Evolutionary conservation across 164 flowering plant species (phyloP).

Genomic region (Piper longum): DNA sequence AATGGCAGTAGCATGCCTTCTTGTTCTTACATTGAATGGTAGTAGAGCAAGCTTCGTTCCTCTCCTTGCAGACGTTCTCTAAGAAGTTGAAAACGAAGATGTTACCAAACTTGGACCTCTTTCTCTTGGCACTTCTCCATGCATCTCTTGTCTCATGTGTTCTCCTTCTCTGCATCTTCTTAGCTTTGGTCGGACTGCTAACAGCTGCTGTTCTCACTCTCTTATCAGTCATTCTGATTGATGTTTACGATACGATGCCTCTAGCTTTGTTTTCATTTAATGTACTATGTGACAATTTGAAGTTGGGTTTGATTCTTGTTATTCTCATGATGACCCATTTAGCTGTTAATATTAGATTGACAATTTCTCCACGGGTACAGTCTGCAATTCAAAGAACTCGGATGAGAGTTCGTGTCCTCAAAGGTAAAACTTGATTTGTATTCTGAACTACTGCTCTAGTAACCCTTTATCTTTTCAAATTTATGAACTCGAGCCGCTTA

Average conservation of each 20-base stretch:
- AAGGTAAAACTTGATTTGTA: not conserved
- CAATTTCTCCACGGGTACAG: not conserved
- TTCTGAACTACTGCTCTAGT: not conserved
- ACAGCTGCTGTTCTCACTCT: constrained; percentile 14
- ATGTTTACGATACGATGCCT: constrained; percentile 4
- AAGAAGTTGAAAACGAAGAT: constrained; percentile 2
- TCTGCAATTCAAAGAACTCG: not conserved
- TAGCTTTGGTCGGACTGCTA: constrained; percentile 12
- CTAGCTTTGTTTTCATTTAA: constrained; percentile 2
- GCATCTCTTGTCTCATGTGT: constrained; percentile 18
- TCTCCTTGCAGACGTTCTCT: not conserved
- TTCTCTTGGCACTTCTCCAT: constrained; percentile 21
- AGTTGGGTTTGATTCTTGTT: constrained; percentile 18
- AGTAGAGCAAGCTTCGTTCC: not conserved
- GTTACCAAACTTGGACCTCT: constrained; percentile 25
- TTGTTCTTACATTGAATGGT: not conserved
- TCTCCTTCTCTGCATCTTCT: constrained; percentile 8
- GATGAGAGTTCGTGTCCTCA: not conserved
- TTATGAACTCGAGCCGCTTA: too few species aligned
- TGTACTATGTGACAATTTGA: constrained; percentile 11
- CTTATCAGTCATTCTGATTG: constrained; percentile 14
- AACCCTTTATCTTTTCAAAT: not conserved
- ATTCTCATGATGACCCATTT: constrained; percentile 2
- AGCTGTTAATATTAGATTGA: constrained; percentile 3
- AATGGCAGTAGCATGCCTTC: not conserved